A percentile compares a stretch with the other conserved stretches of the same genome.
Conservation (phyloP, 2,329 filamentous ascomycete genomes). For the Magnaporthiopsis incrustans region DNA sequence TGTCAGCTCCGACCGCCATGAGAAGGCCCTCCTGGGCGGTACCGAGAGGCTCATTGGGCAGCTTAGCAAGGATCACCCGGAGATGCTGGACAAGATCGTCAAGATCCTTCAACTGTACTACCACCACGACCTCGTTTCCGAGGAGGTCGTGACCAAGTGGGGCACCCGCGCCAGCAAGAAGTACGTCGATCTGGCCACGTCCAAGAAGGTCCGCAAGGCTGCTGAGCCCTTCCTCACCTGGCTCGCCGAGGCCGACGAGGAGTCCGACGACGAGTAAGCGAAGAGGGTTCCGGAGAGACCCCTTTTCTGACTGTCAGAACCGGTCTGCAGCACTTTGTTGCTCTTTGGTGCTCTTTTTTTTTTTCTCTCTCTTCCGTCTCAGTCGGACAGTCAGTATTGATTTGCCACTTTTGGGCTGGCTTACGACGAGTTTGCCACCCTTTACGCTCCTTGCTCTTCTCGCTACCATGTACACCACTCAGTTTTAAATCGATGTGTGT, state of each 20-base stretch:
- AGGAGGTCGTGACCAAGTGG: slow-evolving; percentile 87
- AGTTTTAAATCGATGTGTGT: background rate
- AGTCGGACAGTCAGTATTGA: background rate
- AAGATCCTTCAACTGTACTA: slow-evolving; percentile 88
- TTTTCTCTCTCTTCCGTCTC: background rate
- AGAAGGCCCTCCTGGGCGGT: slow-evolving; percentile 91
- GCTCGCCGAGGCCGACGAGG: slow-evolving; percentile 78
- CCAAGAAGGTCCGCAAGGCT: slow-evolving; percentile 92
- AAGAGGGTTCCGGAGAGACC: background rate
- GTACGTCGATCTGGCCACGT: slow-evolving; percentile 82
- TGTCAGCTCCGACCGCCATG: slow-evolving; percentile 83
- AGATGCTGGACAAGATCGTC: slow-evolving; percentile 67
- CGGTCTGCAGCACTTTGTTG: background rate
- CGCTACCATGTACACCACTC: background rate
- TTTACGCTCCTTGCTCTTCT: background rate
- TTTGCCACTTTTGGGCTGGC: background rate
- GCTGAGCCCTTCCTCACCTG: slow-evolving; percentile 91
- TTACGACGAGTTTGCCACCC: background rate
- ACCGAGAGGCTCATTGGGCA: slow-evolving; percentile 81
- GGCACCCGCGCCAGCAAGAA: slow-evolving; percentile 96
- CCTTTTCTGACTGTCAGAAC: background rate
- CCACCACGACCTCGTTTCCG: slow-evolving; percentile 77
- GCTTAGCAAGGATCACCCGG: slow-evolving; percentile 66
- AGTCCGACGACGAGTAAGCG: slow-evolving; percentile 39
- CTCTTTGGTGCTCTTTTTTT: background rate